Evolutionary conservation across 345 rosid genomes (phyloP), one percentile per base, ranked within the genome.

Genomic region (Hevea brasiliensis): DNA sequence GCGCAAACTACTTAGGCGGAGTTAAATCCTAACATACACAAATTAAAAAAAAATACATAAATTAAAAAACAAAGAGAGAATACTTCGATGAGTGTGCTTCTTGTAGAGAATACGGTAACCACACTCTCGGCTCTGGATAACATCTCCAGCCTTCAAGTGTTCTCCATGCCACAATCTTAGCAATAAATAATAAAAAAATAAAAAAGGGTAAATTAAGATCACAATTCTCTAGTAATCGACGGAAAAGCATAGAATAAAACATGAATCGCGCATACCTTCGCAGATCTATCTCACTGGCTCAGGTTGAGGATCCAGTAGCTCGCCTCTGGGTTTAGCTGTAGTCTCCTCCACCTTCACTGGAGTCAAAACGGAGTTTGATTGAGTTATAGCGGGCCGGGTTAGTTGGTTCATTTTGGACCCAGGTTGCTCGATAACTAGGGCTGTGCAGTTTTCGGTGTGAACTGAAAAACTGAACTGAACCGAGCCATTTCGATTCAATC

Each of bases 1-100:
- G n/a, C n/a, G n/a, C n/a, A n/a, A n/a, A n/a, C n/a, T n/a, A n/a
- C n/a, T n/a, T n/a, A n/a, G n/a, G n/a, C n/a, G n/a, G n/a, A n/a
- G n/a, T n/a, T n/a, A n/a, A n/a, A n/a, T n/a, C n/a, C n/a, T n/a
- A n/a, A n/a, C n/a, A n/a, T n/a, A n/a, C n/a, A n/a, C n/a, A 8
- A 29, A 24, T 14, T 15, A 32, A 17, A 15, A 24, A 67, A 0
- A 17, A 14, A 29, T 18, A 9, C 18, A 67, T 8, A 18, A 67
- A 62, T 41, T 23, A 3, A 17, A 15, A 41, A 60, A 73, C 11
- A 6, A 32, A 54, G 20, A 32, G 37, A 32, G 64, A 77, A 42
- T 72, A 92, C 98, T 89, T 77, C 92, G 84, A 56, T 97, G 97
- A 59, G 97, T 89, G 48, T 97, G 95, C 86, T 94, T 92, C 89